Evolutionary conservation across 192 early-diverging fungal genomes (phyloP), one percentile per base, ranked within the genome.

Genomic region (Backusella liffmaniae): DNA sequence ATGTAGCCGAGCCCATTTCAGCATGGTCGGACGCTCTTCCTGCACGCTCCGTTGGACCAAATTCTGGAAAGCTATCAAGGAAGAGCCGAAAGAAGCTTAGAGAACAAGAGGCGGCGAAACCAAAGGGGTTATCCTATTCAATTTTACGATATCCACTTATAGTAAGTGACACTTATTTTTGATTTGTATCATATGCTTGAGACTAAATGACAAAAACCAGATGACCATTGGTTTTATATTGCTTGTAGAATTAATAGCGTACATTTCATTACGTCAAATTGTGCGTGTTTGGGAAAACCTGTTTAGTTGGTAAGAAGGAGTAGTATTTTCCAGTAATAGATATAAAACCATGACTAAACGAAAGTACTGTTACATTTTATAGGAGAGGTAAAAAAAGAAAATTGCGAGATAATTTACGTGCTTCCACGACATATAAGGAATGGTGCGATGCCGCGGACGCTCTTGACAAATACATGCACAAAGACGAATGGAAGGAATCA

Each of bases 401-500:
- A 1, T 79, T 93, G 49, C 81, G 89, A 66, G 73, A 74, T 67
- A 83, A 66, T 70, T 85, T 85, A 73, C 84, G 81, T 81, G 86
- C 79, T 76, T 84, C 91, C 2, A 74, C 62, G 9, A 88, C 80
- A 8, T 94, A 92, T 80, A 84, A 89, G 70, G 86, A 90, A 56
- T 95, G 91, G 88, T 85, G 87, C 65, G 74, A 59, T 29, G 84
- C 85, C 4, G 94, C 94, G 18, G 67, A 84, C 8, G 73, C 72
- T 36, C 75, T 95, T 12, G 94, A 95, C 72, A 77, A 79, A 0
- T 87, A 87, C 71, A 80, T 94, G 73, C 79, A 85, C n/a, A 92
- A 92, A 74, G 86, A 90, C 67, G 82, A 86, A n/a, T 95, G 94
- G 94, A 92, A 92, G 67, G 67, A 83, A 23, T 81, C 85, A 12